Conservation (phyloP, 2,329 filamentous ascomycete genomes). For the Neophaeococcomyces aloes region DNA sequence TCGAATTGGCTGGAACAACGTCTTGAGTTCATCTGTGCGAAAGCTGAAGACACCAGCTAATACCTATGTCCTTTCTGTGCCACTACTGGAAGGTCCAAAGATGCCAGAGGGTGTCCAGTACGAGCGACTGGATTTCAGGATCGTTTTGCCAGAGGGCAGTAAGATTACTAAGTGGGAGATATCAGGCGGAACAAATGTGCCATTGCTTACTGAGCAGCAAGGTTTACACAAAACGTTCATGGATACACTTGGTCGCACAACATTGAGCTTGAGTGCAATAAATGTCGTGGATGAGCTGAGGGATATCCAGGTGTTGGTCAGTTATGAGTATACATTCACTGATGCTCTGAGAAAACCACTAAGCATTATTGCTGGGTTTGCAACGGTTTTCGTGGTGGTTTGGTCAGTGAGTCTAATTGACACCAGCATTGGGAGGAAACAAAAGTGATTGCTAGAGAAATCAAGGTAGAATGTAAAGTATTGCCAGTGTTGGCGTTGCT, state of each 20-base stretch:
- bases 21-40: conserved; percentile 66
- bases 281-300: conserved; percentile 88
- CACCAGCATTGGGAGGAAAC: conserved; percentile 62
- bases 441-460: conserved; percentile 10
- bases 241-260: conserved; percentile 81
- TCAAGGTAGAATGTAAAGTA: conserved; percentile 7
- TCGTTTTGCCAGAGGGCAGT: conserved; percentile 85
- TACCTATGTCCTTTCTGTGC: conserved; percentile 76
- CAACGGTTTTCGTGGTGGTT: conserved; percentile 62
- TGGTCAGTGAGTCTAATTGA: conserved; percentile 72
- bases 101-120: conserved; percentile 79
- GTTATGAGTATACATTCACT: conserved; percentile 70
- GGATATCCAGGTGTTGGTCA: conserved; percentile 55
- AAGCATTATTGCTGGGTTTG: conserved; percentile 61
- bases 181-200: conserved; percentile 67
- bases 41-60: conserved; percentile 47
- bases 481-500: too few relatives aligned
- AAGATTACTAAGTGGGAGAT: conserved; percentile 54
- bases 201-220: conserved; percentile 51
- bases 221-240: conserved; percentile 78
- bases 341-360: conserved; percentile 77
- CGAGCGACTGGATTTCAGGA: conserved; percentile 63
- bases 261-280: conserved; percentile 65
- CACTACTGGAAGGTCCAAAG: conserved; percentile 87
- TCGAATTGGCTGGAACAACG: conserved; percentile 88